Percentiles rank a stretch among this genome's conserved stretches.
phyloP scores from a whole-genome alignment of 1,284 basidiomycete genomes.

The Pseudozyma flocculosa region DNA sequence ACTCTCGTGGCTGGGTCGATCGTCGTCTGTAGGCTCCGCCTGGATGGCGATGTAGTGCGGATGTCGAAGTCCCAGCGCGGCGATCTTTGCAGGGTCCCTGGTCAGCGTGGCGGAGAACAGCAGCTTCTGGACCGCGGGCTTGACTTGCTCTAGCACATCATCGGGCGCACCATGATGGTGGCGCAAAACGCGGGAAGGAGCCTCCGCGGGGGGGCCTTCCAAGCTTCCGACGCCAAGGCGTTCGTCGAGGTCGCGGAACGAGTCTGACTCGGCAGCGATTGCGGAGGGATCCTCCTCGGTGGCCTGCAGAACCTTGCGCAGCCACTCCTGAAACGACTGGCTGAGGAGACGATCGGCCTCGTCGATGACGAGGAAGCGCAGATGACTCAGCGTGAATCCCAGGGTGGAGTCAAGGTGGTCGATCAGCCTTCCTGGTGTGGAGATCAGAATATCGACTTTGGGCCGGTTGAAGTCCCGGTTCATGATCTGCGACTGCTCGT shows the following conservation, averaged over 20 bases:
- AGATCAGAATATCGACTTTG: slow-evolving; percentile 89
- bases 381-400: slow-evolving; percentile 87
- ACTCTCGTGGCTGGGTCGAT: slow-evolving; percentile 64
- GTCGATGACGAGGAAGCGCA: slow-evolving; percentile 94
- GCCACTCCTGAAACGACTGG: slow-evolving; percentile 95
- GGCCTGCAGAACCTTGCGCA: slow-evolving; percentile 37
- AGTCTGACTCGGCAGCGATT: neutral
- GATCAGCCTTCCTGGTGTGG: slow-evolving; percentile 90
- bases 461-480: slow-evolving; percentile 3
- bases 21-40: slow-evolving; percentile 56
- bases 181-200: too few species aligned
- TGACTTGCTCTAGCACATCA: slow-evolving; percentile 16
- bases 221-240: slow-evolving; percentile 1
- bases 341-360: slow-evolving; percentile 93
- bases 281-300: slow-evolving; percentile 9
- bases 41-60: slow-evolving; percentile 87
- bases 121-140: slow-evolving; percentile 76
- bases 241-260: neutral
- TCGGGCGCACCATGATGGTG: neutral
- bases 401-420: slow-evolving; percentile 83
- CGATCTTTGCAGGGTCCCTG: slow-evolving; percentile 86
- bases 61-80: slow-evolving; percentile 73
- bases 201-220: slow-evolving; percentile 2
- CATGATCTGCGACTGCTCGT: slow-evolving; percentile 51
- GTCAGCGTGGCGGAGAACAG: slow-evolving; percentile 96